phyloP scores from a whole-genome alignment of 139 green algal species.

The Chlorella sp. region DNA sequence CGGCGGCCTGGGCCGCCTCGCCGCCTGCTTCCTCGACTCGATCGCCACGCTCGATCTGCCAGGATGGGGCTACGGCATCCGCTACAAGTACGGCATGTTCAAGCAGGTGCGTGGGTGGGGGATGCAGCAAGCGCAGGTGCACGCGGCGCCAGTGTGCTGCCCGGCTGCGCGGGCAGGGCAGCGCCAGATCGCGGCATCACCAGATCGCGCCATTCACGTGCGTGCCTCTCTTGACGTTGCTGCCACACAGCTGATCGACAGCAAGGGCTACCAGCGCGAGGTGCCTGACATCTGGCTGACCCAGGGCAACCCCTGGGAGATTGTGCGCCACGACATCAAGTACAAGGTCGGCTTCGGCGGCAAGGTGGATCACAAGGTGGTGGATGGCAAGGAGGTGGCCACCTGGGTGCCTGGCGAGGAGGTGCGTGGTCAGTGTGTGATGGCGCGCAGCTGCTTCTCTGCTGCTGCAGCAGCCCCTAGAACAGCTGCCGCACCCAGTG shows the following conservation, averaged over 20 bases:
- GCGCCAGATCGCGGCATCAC: too few species aligned
- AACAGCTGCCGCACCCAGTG: too few species aligned
- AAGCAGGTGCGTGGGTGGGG: slow-evolving; percentile 65
- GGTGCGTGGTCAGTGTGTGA: too few species aligned
- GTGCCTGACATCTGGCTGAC: slow-evolving; percentile 95
- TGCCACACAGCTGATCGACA: slow-evolving; percentile 10
- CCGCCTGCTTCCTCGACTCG: slow-evolving; percentile 98
- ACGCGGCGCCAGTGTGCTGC: too few species aligned
- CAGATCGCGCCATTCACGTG: too few species aligned
- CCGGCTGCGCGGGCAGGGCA: too few species aligned
- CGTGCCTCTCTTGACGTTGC: too few species aligned
- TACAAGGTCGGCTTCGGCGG: slow-evolving; percentile 45
- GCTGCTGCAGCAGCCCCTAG: too few species aligned
- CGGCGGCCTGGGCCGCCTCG: slow-evolving; percentile 93
- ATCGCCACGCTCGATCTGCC: slow-evolving; percentile 96
- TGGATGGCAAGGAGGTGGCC: slow-evolving; percentile 29
- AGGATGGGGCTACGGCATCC: slow-evolving; percentile 98
- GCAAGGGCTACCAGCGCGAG: slow-evolving; percentile 73
- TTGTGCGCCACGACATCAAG: slow-evolving; percentile 36
- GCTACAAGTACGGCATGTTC: slow-evolving; percentile 99
- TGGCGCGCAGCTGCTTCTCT: too few species aligned
- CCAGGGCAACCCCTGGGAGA: slow-evolving; percentile 84
- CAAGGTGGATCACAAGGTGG: slow-evolving; percentile 27
- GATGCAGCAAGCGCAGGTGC: too few species aligned
- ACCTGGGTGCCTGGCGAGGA: slow-evolving; percentile 43